These are phyloP conservation scores for Lactifluus echinatus DNA, from an alignment of 768 basidiomycete species.

Conservation along the genomic window DNA sequence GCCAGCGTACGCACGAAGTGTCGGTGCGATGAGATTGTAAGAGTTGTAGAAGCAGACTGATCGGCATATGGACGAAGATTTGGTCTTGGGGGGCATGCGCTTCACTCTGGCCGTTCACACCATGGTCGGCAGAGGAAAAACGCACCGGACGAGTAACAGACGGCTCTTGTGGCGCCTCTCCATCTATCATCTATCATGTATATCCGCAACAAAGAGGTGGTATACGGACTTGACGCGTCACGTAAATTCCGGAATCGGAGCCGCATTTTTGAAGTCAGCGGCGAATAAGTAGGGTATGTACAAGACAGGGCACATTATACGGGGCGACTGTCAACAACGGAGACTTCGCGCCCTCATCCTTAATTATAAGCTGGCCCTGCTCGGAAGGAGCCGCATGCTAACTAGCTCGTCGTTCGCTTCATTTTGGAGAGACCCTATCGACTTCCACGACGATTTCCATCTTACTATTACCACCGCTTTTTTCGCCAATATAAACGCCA, in stretches of 20 bases:
- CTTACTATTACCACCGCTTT: too few relatives aligned
- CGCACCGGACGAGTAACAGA: neutral
- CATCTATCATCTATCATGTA: too few relatives aligned
- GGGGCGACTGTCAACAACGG: too few relatives aligned
- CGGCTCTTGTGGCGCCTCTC: neutral
- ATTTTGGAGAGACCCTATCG: too few relatives aligned
- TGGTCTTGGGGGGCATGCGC: neutral
- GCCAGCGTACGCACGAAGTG: conserved; percentile 13
- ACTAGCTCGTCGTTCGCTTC: too few relatives aligned
- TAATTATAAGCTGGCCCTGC: too few relatives aligned
- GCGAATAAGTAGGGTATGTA: too few relatives aligned
- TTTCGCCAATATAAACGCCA: neutral
- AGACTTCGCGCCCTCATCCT: too few relatives aligned
- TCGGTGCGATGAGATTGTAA: conserved; percentile 7
- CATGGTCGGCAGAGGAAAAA: neutral
- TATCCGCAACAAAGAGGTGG: conserved; percentile 13
- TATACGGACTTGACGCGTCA: neutral
- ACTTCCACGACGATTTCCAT: too few relatives aligned
- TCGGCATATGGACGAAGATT: neutral
- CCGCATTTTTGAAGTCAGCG: too few relatives aligned
- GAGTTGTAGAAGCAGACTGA: neutral
- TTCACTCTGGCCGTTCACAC: neutral
- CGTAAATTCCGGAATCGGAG: neutral
- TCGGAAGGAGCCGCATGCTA: too few relatives aligned
- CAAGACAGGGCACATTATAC: too few relatives aligned